Percentiles rank a stretch among this genome's conserved stretches.
phyloP scores from a whole-genome alignment of 2,329 filamentous ascomycete genomes.

The Dothiorella sarmentorum region DNA sequence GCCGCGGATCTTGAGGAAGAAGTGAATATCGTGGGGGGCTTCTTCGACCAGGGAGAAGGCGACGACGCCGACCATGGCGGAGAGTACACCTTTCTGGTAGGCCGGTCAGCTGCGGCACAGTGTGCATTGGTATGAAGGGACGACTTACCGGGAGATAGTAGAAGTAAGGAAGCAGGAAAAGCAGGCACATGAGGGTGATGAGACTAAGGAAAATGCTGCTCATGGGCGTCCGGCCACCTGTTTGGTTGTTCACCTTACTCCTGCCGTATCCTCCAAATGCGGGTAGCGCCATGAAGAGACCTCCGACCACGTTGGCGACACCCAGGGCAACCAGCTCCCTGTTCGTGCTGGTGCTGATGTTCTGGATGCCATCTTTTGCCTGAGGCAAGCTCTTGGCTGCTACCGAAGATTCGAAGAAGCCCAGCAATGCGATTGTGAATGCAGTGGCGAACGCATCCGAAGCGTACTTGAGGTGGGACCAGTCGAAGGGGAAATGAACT shows the following conservation, averaged over 20 bases:
- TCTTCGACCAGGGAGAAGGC: constrained; percentile 94
- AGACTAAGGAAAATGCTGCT: constrained; percentile 82
- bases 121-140: not conserved
- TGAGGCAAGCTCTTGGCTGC: constrained; percentile 77
- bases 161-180: constrained; percentile 84
- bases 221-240: constrained; percentile 90
- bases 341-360: constrained; percentile 83
- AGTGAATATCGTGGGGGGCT: constrained; percentile 84
- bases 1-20: constrained; percentile 81
- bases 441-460: constrained; percentile 84
- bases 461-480: constrained; percentile 74
- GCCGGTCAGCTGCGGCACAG: not conserved
- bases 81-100: constrained; percentile 81
- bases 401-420: constrained; percentile 98
- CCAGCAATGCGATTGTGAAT: constrained; percentile 88
- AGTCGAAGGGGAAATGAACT: constrained; percentile 81
- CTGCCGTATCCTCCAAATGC: constrained; percentile 94
- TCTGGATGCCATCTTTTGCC: constrained; percentile 58
- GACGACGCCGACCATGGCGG: constrained; percentile 90
- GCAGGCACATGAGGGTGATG: constrained; percentile 75
- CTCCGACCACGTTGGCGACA: constrained; percentile 83
- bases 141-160: constrained; percentile 85
- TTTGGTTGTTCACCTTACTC: constrained; percentile 91
- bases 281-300: constrained; percentile 87
- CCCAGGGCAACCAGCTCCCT: constrained; percentile 90